Percentiles rank a stretch among this genome's conserved stretches.
Conservation (phyloP, 371 early-diverging fungal genomes). For the Rhizopus stolonifer region DNA sequence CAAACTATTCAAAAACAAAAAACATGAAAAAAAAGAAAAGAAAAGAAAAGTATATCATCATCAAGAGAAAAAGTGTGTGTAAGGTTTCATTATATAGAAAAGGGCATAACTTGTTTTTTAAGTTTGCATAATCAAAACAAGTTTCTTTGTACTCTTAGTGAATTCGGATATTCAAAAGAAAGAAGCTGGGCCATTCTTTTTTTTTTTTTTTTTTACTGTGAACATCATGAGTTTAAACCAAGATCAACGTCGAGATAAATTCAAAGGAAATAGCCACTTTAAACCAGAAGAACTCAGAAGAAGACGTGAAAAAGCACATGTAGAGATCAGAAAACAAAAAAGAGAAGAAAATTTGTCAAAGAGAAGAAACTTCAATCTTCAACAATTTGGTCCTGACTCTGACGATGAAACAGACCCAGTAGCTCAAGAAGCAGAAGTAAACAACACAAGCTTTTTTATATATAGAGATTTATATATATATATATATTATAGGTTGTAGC, state of each 20-base stretch:
- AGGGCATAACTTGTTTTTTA: too few relatives aligned
- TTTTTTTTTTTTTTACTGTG: not conserved
- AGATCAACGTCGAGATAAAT: slow-evolving; percentile 69
- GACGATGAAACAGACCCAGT: slow-evolving; percentile 79
- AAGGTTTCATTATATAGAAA: too few relatives aligned
- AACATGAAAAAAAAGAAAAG: too few relatives aligned
- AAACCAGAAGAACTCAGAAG: slow-evolving; percentile 92
- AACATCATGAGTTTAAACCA: not conserved
- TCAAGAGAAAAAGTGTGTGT: too few relatives aligned
- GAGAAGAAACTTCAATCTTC: slow-evolving; percentile 78
- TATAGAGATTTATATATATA: too few relatives aligned
- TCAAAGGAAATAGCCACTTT: slow-evolving; percentile 85
- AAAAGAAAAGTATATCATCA: too few relatives aligned
- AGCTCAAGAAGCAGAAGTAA: slow-evolving; percentile 54
- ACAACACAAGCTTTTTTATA: too few relatives aligned
- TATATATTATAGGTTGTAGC: slow-evolving; percentile 39
- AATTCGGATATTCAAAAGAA: too few relatives aligned
- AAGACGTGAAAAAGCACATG: slow-evolving; percentile 89
- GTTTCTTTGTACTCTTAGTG: too few relatives aligned
- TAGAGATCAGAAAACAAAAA: slow-evolving; percentile 94
- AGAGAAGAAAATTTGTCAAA: slow-evolving; percentile 93
- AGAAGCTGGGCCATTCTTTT: too few relatives aligned
- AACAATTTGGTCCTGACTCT: slow-evolving; percentile 64
- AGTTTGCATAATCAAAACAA: too few relatives aligned
- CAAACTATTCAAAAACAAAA: too few relatives aligned